Evolutionary conservation across 2,329 filamentous ascomycete species (phyloP), one percentile per base, ranked within the genome.

Genomic region (Exophiala dermatitidis): DNA sequence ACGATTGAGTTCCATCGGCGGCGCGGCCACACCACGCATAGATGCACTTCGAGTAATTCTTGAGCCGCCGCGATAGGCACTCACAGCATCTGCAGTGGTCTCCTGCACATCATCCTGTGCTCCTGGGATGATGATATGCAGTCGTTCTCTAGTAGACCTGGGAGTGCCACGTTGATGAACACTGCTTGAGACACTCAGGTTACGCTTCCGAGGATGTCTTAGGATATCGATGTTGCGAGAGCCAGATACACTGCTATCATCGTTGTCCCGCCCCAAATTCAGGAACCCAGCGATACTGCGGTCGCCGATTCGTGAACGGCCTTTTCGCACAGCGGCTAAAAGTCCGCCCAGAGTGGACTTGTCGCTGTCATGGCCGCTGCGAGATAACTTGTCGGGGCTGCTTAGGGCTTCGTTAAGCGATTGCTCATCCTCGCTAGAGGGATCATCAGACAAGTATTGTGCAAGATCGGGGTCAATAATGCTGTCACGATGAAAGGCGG

Each of bases 401-500:
- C 38, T 82, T n/a, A 90, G 83, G 1, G 86, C 84, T 69, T 95
- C 87, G 8, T 96, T 85, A 65, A 85, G 90, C 71, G 90, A 85
- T 63, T 94, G 88, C 60, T 98, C 90, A 63, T 95, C 90, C 36
- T 87, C 91, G 63, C 89, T 96, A 1, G 90, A 95, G 45, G 88
- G 90, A 62, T 88, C 84, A 67, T 98, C 93, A 4, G 93, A 98
- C 77, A 98, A 86, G 70, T 94, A 98, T 33, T 89, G 87, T 3
- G 90, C 91, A 50, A 98, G 75, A 65, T 98, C 93, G 1, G 93
- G 93, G 66, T 98, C 93, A 62, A 98, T 97, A 62, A 98, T 95
- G 66, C 93, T 97, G 73, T 98, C 93, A 65, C 93, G 90, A 67
- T 98, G 93, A 63, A 98, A 97, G n/a, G 90, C 90, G 10, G 90